Evolutionary conservation across 2,329 filamentous ascomycete genomes (phyloP).

Genomic region (Diplodia corticola): DNA sequence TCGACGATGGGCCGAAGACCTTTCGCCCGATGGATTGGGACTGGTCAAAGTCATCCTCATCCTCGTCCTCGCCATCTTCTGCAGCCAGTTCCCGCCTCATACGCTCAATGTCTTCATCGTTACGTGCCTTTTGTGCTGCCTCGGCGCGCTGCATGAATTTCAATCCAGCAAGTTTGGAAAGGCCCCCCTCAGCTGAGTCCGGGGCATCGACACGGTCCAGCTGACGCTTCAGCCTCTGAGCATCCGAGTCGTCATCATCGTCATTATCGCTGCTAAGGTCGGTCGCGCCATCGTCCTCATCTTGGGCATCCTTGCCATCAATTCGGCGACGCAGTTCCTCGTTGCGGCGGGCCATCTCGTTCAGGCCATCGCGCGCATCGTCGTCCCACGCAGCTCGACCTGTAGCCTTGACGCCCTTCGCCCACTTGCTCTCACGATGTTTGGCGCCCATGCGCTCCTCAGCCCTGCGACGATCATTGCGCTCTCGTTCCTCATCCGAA

Average conservation of each 20-base stretch:
- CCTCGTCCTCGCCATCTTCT: constrained; percentile 56
- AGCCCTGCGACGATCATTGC: constrained; percentile 72
- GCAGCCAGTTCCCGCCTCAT: constrained; percentile 68
- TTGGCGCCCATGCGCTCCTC: constrained; percentile 82
- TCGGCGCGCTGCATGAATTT: constrained; percentile 95
- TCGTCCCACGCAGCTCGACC: constrained; percentile 87
- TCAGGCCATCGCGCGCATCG: constrained; percentile 73
- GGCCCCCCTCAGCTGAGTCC: constrained; percentile 58
- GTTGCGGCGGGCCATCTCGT: constrained; percentile 78
- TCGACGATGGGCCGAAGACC: constrained; percentile 60
- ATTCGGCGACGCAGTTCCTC: constrained; percentile 80
- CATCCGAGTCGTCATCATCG: constrained; percentile 64
- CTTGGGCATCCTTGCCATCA: constrained; percentile 64
- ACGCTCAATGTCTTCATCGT: constrained; percentile 66
- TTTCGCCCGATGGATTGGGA: constrained; percentile 64
- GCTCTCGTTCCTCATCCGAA: constrained; percentile 65
- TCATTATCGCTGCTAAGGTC: constrained; percentile 54
- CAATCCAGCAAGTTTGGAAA: constrained; percentile 74
- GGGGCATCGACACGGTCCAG: constrained; percentile 42
- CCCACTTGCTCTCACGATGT: constrained; percentile 89
- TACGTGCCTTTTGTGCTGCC: constrained; percentile 71
- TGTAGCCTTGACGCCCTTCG: constrained; percentile 76
- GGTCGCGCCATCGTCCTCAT: constrained; percentile 52
- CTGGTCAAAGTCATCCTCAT: constrained; percentile 51
- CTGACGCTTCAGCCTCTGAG: constrained; percentile 41